Base-by-base conservation (phyloP, 495 filamentous ascomycete genomes). In the Physcia stellaris region DNA sequence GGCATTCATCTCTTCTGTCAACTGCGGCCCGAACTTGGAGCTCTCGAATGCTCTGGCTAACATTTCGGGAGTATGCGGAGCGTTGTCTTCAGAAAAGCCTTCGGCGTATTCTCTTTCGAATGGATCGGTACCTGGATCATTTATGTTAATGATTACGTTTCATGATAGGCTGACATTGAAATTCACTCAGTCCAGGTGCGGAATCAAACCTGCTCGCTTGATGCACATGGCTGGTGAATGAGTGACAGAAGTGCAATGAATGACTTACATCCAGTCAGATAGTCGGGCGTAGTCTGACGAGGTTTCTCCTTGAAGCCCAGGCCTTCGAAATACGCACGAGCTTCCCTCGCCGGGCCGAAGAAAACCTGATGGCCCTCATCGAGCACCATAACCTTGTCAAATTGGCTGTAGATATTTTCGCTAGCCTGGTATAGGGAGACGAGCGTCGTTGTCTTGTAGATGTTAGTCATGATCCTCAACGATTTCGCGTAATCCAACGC, bases 371-470 rank as follows among this genome's bases (percentile, higher is more conserved):
- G 66, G 3, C 79, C 79, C 15, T 69, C 55, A 42, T 80, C 74
- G 36, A 83, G 77, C 18, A 83, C 69, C 39, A 79, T 45, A 0
- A 83, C 78, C 51, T 82, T 83, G 52, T 83, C 79, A 76, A 88
- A 83, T 3, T 82, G 61, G 48, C 87, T 70, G 52, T 85, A 88
- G 46, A 87, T 86, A 24, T 73, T 79, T 53, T 90, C 77, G 36
- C 83, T 80, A 1, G 82, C 82, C 51, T 90, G 83, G 58, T 90
- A 90, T 1, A 90, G 62, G 1, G 83, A 88, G 17, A 85, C 83
- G 24, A 93, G 65, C 0, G 83, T 87, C 4, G 84, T 90, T 11
- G 78, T 73, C 48, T 84, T 72, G 50, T 70, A 80, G 39, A 90
- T 73, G 42, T 86, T 80, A 16, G 86, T 88, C 73, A 90, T 84